phyloP scores from a whole-genome alignment of 345 rosid genomes.

The Brassica nigra region DNA sequence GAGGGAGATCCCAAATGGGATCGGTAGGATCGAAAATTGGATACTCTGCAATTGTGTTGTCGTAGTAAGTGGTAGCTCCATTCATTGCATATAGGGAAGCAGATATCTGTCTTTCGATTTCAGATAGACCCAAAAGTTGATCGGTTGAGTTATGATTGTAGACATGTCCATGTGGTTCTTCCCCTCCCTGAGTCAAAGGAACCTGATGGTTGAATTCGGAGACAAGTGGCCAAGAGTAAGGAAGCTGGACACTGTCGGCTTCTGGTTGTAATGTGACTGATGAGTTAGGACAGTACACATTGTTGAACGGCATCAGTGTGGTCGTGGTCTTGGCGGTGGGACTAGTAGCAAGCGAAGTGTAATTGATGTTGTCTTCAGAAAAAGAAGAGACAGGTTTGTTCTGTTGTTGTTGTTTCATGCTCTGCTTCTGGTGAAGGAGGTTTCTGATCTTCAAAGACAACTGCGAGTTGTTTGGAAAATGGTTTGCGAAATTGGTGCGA shows the following conservation, averaged over 20 bases:
- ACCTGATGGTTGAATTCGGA: slow-evolving; percentile 45
- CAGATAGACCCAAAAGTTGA: slow-evolving; percentile 34
- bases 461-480: slow-evolving; percentile 52
- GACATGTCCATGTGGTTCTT: slow-evolving; percentile 26
- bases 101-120: slow-evolving; percentile 68
- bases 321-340: slow-evolving; percentile 12
- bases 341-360: slow-evolving; percentile 13
- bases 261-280: slow-evolving; percentile 34
- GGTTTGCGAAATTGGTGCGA: slow-evolving; percentile 71
- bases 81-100: slow-evolving; percentile 65
- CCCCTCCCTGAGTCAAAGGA: slow-evolving; percentile 41
- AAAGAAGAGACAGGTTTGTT: slow-evolving; percentile 19
- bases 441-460: slow-evolving; percentile 70
- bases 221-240: slow-evolving; percentile 51
- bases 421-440: slow-evolving; percentile 72
- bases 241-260: slow-evolving; percentile 21
- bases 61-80: slow-evolving; percentile 57
- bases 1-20: slow-evolving; percentile 67
- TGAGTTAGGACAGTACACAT: slow-evolving; percentile 65
- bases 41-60: slow-evolving; percentile 32
- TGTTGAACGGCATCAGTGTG: slow-evolving; percentile 34
- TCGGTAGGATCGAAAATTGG: slow-evolving; percentile 48
- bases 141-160: slow-evolving; percentile 31
- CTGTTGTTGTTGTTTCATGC: slow-evolving; percentile 37
- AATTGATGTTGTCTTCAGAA: slow-evolving; percentile 18